Evolutionary conservation across 768 basidiomycete genomes (phyloP).

Genomic region (Termitomyces sp.): DNA sequence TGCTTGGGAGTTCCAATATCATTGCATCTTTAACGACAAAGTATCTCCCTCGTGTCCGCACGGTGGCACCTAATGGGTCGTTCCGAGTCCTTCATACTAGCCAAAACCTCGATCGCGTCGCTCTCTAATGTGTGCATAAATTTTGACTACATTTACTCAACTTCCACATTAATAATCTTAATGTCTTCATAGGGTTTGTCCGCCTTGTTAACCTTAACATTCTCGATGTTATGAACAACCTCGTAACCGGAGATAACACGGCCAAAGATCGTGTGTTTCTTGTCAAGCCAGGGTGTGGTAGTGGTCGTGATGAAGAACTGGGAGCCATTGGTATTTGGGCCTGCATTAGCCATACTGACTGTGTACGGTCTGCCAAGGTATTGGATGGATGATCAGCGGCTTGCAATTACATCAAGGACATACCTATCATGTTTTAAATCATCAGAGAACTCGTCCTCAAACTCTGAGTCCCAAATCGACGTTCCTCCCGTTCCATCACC

Average conservation of each 20-base stretch:
- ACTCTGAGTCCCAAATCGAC: slow-evolving; percentile 86
- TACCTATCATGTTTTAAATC: slow-evolving; percentile 88
- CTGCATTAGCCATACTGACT: slow-evolving; percentile 93
- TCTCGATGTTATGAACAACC: slow-evolving; percentile 89
- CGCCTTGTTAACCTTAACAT: slow-evolving; percentile 75
- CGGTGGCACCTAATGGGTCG: slow-evolving; percentile 14
- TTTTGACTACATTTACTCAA: slow-evolving; percentile 42
- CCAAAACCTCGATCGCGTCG: slow-evolving; percentile 42
- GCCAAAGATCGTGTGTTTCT: slow-evolving; percentile 91
- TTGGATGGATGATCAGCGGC: not conserved
- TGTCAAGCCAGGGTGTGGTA: slow-evolving; percentile 90
- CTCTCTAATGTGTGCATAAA: slow-evolving; percentile 25
- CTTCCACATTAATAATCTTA: slow-evolving; percentile 77
- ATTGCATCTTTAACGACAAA: slow-evolving; percentile 24
- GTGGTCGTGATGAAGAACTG: slow-evolving; percentile 99
- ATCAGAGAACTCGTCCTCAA: slow-evolving; percentile 92
- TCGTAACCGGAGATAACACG: slow-evolving; percentile 84
- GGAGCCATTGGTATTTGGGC: slow-evolving; percentile 86
- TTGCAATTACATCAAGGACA: slow-evolving; percentile 13
- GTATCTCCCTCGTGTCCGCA: slow-evolving; percentile 28
- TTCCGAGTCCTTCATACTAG: slow-evolving; percentile 27
- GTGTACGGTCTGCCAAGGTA: slow-evolving; percentile 72
- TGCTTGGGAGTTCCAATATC: slow-evolving; percentile 21
- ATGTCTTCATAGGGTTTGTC: slow-evolving; percentile 95
- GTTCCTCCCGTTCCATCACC: slow-evolving; percentile 91